phyloP scores from a whole-genome alignment of 805 yeast genomes.

The Saccharomycopsis sp. region DNA sequence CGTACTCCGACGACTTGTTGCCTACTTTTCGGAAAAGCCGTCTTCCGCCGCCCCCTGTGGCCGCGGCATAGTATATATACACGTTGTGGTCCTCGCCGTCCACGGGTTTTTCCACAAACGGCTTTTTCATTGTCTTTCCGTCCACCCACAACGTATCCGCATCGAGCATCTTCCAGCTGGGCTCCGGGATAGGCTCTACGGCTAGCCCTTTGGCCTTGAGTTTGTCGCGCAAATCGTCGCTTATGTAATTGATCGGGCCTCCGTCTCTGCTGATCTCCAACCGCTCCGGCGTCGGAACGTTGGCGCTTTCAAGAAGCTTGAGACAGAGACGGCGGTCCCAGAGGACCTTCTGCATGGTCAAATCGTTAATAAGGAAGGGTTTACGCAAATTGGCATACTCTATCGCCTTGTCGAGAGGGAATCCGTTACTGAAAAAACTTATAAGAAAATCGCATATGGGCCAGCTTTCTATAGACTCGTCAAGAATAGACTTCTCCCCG shows the following conservation, averaged over 20 bases:
- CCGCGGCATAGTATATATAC: constrained; percentile 78
- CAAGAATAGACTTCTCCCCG: constrained; percentile 94
- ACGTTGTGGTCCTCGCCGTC: constrained; percentile 99
- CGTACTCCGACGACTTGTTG: constrained; percentile 93
- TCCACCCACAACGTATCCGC: constrained; percentile 76
- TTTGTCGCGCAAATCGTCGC: constrained; percentile 55
- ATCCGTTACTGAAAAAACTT: constrained; percentile 91
- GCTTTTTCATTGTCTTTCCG: constrained; percentile 69
- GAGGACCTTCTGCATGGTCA: constrained; percentile 84
- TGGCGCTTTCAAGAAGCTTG: constrained; percentile 64
- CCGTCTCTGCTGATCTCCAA: constrained; percentile 93
- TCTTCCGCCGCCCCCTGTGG: constrained; percentile 97
- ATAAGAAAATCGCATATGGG: constrained; percentile 96
- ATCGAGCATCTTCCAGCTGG: constrained; percentile 80
- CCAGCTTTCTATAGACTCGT: constrained; percentile 93
- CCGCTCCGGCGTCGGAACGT: constrained; percentile 87
- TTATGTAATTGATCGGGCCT: constrained; percentile 68
- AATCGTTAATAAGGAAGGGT: constrained; percentile 84
- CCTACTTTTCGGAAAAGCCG: constrained; percentile 92
- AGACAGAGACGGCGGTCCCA: constrained; percentile 96
- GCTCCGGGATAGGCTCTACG: constrained; percentile 45
- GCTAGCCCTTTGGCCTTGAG: constrained; percentile 58
- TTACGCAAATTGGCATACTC: constrained; percentile 80
- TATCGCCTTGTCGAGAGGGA: constrained; percentile 94
- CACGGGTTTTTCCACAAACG: constrained; percentile 97